Percentiles rank a stretch among this genome's conserved stretches.
phyloP scores from a whole-genome alignment of 2,329 filamentous ascomycete genomes.

The Zymoseptoria passerinii region DNA sequence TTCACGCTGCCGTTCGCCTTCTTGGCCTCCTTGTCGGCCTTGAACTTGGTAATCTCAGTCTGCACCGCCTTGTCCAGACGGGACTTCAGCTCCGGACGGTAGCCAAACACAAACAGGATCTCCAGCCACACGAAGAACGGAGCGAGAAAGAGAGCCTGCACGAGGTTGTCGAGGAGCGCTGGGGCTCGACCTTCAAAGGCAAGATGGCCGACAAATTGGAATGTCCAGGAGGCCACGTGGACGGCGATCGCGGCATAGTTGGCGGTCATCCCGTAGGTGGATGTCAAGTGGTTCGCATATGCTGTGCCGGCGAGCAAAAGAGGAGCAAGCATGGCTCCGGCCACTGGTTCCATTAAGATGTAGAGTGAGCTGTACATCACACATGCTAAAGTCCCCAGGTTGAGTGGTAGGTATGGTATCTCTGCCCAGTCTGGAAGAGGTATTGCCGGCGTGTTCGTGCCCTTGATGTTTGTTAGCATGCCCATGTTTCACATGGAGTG shows the following conservation, averaged over 20 bases:
- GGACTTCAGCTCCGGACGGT: constrained; percentile 76
- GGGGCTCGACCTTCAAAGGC: constrained; percentile 81
- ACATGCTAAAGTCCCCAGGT: constrained; percentile 50
- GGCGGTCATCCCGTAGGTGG: constrained; percentile 51
- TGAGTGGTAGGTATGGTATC: constrained; percentile 51
- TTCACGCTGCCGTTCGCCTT: constrained; percentile 13
- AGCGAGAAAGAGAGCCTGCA: constrained; percentile 85
- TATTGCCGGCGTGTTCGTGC: constrained; percentile 49
- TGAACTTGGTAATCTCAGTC: constrained; percentile 69
- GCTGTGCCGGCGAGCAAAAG: constrained; percentile 70
- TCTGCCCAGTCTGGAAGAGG: constrained; percentile 47
- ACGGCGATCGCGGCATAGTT: constrained; percentile 60
- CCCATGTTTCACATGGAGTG: background rate
- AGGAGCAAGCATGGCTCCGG: constrained; percentile 67
- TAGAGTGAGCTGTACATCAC: constrained; percentile 70
- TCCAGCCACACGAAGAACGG: constrained; percentile 98
- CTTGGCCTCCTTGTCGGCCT: constrained; percentile 46
- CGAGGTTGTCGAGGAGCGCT: constrained; percentile 79
- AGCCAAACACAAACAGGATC: constrained; percentile 80
- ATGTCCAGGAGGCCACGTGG: constrained; percentile 70
- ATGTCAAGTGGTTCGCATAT: constrained; percentile 64
- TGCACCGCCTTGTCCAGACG: constrained; percentile 69
- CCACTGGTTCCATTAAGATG: constrained; percentile 86
- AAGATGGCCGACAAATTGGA: constrained; percentile 88
- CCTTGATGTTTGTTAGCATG: constrained; percentile 32